These are phyloP conservation scores for Dacryopinax primogenitus DNA, from an alignment of 768 basidiomycete species.

Conservation along the genomic window DNA sequence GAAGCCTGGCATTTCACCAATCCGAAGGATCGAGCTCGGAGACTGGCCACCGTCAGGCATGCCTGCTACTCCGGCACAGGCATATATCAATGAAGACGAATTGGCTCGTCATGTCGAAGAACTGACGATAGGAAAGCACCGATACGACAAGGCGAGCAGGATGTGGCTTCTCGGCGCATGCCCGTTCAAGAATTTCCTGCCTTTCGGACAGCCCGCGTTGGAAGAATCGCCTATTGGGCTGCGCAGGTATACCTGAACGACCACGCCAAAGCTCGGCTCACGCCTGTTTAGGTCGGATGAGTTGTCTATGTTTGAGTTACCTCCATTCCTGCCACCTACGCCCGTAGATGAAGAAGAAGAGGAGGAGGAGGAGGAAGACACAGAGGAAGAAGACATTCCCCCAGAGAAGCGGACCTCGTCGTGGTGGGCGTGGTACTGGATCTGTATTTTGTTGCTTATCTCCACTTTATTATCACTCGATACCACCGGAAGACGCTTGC, in stretches of 20 bases:
- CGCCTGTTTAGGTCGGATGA: background rate
- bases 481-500: constrained; percentile 1
- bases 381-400: background rate
- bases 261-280: background rate
- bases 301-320: background rate
- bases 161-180: constrained; percentile 2
- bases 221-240: background rate
- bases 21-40: background rate
- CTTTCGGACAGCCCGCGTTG: background rate
- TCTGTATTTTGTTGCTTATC: background rate
- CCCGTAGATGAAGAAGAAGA: background rate
- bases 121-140: background rate
- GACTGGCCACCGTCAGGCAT: constrained; percentile 2
- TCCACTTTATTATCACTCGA: background rate
- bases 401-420: background rate
- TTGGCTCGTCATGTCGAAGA: background rate
- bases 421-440: constrained; percentile 6
- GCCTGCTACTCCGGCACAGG: background rate
- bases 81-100: background rate
- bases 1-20: background rate
- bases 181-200: background rate
- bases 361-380: background rate
- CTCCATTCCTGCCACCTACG: background rate
- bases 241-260: background rate
- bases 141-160: constrained; percentile 4